Conservation (phyloP, 2,329 filamentous ascomycete species). For the Aspergillus felis region DNA sequence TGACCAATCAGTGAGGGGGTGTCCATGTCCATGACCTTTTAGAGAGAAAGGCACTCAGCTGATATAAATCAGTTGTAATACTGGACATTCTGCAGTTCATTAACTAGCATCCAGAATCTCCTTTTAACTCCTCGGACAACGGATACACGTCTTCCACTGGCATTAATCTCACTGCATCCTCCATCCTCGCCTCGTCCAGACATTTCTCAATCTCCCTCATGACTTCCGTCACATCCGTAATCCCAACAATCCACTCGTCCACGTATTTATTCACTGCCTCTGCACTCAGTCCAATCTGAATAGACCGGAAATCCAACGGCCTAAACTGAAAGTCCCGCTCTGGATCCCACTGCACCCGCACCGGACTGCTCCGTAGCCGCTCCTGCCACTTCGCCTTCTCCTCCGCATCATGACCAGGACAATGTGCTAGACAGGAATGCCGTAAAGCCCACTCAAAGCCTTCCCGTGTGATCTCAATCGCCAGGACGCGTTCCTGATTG, state of each 20-base stretch:
- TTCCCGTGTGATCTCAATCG: conserved; percentile 51
- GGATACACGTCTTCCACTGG: conserved; percentile 11
- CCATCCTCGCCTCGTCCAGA: conserved; percentile 36
- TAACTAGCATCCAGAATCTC: too few species aligned
- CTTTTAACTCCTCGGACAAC: conserved; percentile 1
- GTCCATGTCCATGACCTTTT: too few species aligned
- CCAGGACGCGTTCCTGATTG: conserved; percentile 54
- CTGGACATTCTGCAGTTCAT: too few species aligned
- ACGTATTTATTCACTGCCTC: conserved; percentile 46
- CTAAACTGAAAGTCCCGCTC: conserved; percentile 49
- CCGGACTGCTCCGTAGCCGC: conserved; percentile 23
- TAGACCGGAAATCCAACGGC: conserved; percentile 50
- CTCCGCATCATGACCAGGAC: conserved; percentile 9
- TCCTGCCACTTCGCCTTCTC: conserved; percentile 17
- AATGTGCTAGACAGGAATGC: conserved; percentile 29
- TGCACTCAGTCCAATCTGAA: conserved; percentile 59
- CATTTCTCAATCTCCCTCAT: conserved; percentile 47
- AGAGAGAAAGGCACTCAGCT: too few species aligned
- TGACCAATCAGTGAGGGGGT: too few species aligned
- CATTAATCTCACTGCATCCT: conserved; percentile 17
- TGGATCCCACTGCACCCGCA: conserved; percentile 63
- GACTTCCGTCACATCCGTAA: conserved; percentile 57
- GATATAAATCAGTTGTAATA: too few species aligned
- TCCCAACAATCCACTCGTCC: conserved; percentile 50
- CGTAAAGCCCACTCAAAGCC: conserved; percentile 49